Evolutionary conservation across 768 basidiomycete species (phyloP), one percentile per base, ranked within the genome.

Genomic region (Hygrocybe punicea): DNA sequence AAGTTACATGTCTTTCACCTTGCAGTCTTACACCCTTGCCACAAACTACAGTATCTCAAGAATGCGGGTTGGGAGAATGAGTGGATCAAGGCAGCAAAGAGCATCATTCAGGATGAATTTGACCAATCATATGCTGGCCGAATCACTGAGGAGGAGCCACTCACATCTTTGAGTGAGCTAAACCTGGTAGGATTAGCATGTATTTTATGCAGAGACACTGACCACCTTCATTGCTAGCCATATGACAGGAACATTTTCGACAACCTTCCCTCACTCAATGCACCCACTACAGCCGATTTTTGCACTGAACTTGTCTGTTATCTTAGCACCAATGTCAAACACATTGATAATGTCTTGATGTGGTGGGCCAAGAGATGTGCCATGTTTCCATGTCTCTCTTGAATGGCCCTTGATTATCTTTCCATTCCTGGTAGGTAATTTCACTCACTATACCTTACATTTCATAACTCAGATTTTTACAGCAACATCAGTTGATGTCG

Each of bases 11-110:
- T 23, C 44, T 45, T 24, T 37, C 10, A 13, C 17, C 25, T 13
- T 40, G 3, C 36, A 76, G 73, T 75, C 19, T 66, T 76, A 6
- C 71, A 76, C 57, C 74, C 72, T 4, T 56, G 56, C 0, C 64
- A 73, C 64, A 76, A 76, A 60, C 64, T 74, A 1, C 49, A 58
- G 9, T 77, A 76, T 55, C 73, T 76, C 58, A 59, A 64, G 19
- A 57, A 57, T 1, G 58, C 62, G 2, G 47, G 58, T 2, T 76
- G 75, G 75, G 57, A 64, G 5, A 17, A 55, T 0, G 53, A 56
- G 5, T 76, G 73, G 73, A 69, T 75, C 19, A 25, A 60, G 1
- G 63, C 60, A 0, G 68, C 73, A 2, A 35, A 61, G 29, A 55
- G 59, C 4, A 57, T 73, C 14, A 59, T 69, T 9, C 23, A 42